Evolutionary conservation across 768 basidiomycete species (phyloP), one percentile per base, ranked within the genome.

Genomic region (Auricularia auricula-judae): DNA sequence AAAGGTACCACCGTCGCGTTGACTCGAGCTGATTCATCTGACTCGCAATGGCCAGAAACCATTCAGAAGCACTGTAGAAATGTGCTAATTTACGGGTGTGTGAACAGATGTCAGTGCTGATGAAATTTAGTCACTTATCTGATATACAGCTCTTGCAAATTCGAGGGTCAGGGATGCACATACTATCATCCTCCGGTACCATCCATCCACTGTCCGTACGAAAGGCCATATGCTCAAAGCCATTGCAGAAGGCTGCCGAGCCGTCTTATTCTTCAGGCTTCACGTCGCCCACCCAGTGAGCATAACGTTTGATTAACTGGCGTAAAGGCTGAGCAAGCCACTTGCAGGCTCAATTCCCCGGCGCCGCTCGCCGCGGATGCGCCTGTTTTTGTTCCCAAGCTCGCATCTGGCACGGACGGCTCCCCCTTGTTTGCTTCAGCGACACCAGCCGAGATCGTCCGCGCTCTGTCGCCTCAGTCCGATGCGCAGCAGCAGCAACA

Each of bases 61-160:
- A 80, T 82, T 14, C 86, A 87, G 73, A 84, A 88, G 63, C 88
- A 93, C 71, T 97, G 93, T 76, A 86, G 90, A 72, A 96, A 97
- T 78, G 85, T 94, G 62, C 78, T 89, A 73, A 94, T 96, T 67
- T 89, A 94, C 72, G 93, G 94, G 93, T 94, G 68, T 56, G 76
- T 68, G 74, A 23, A 59, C 14, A 29, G 0, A 29, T 29, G 29
- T 29, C 29, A 29, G 29, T 29, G 29, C 29, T 29, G 29, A 29
- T 29, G 29, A 29, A 29, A 29, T 29, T 29, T 29, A 29, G 29
- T 29, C 29, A 29, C 29, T 29, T 29, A 29, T 29, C 29, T 29
- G 29, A 29, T 29, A 18, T 42, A 54, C 64, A 93, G 92, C 51
- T 86, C 81, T 65, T 95, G 93, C 78, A 88, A 89, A 77, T 92